Evolutionary conservation across 371 early-diverging fungal genomes (phyloP), one percentile per base, ranked within the genome.

Genomic region (Lichtheimia ornata): DNA sequence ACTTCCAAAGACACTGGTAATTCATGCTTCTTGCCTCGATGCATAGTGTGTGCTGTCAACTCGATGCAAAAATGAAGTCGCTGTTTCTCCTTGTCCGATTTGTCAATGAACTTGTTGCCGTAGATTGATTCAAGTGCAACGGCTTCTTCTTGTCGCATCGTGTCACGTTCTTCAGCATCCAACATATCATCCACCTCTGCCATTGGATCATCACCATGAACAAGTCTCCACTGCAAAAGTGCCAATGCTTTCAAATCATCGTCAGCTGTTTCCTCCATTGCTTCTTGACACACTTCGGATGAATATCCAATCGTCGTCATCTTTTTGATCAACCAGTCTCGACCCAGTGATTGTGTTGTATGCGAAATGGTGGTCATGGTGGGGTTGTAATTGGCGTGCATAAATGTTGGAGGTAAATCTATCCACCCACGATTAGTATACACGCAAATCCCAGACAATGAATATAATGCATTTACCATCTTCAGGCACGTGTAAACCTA

Each of bases 401-500:
- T 81, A 59, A 85, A 89, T 56, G 80, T 83, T 20, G 80, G 61
- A 5, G 90, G 91, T 40, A 91, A 59, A 68, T 91, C 88, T 82
- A 59, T 20, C 40, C n/a, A 52, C 13, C 13, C 22, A 53, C n/a
- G n/a, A 3, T 17, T 45, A n/a, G 35, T 35, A 11, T 35, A 35
- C 35, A 35, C 17, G 28, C 4, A 17, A 50, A 20, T 41, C 3
- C n/a, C n/a, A 13, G 13, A 54, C 18, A 49, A 12, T 28, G 43
- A 43, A 42, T 41, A 5, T 28, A 20, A 0, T 6, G 9, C 24
- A 24, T 17, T 54, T 73, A 82, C 82, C 82, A 69, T 92, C 93
- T 63, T 95, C 95, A 28, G 95, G 94, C 11, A 95, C 91, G 70
- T 95, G 91, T 27, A 93, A 63, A 60, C 86, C 86, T 86, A 67